These are phyloP conservation scores for Cinchona pubescens DNA, from an alignment of 257 asterid genomes.

Conservation along the genomic window DNA sequence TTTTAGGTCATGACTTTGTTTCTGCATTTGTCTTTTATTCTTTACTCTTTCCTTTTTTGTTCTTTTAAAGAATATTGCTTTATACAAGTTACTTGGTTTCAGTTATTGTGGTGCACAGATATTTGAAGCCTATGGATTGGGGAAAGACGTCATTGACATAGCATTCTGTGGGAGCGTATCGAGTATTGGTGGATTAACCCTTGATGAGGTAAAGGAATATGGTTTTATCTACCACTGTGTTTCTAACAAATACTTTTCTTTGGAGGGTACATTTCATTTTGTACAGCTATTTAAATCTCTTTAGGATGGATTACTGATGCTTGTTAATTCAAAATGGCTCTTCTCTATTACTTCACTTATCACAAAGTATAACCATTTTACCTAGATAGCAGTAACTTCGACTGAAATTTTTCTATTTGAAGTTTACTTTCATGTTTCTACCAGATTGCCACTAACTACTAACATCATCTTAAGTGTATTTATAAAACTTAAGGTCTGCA, in stretches of 20 bases:
- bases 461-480: not conserved
- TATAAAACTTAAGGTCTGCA: not conserved
- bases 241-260: not conserved
- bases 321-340: not conserved
- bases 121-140: constrained; percentile 94
- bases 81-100: constrained; percentile 34
- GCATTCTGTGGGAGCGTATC: constrained; percentile 94
- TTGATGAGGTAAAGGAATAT: constrained; percentile 77
- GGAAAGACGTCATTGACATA: constrained; percentile 70
- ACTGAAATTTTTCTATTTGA: not conserved
- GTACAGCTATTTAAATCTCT: too few species aligned
- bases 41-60: constrained; percentile 11
- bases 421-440: not conserved
- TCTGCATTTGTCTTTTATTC: constrained; percentile 5
- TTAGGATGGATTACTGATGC: too few species aligned
- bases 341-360: not conserved
- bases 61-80: constrained; percentile 15
- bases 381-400: not conserved
- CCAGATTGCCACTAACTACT: not conserved
- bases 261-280: too few species aligned
- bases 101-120: constrained; percentile 99
- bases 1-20: not conserved
- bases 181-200: constrained; percentile 87
- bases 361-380: not conserved
- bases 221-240: not conserved